A percentile compares a stretch with the other conserved stretches of the same genome.
Evolutionary conservation across 345 rosid species (phyloP).

Genomic region (Stellera chamaejasme): DNA sequence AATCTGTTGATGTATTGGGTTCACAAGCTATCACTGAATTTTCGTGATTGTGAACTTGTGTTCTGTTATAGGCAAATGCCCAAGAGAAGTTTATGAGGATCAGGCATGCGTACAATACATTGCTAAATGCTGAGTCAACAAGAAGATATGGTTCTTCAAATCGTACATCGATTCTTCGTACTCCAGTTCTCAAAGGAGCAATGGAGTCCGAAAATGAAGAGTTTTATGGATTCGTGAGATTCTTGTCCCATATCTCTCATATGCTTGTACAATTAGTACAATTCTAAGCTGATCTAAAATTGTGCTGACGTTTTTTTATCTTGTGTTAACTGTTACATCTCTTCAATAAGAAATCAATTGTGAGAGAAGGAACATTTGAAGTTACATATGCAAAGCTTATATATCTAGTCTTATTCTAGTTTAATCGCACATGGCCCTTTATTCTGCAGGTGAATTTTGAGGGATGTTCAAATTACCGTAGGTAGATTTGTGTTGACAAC

Average conservation of each 20-base stretch:
- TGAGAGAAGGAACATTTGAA: too few species aligned
- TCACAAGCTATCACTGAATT: too few species aligned
- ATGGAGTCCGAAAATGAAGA: constrained; percentile 41
- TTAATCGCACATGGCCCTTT: constrained; percentile 53
- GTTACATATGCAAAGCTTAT: too few species aligned
- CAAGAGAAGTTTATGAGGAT: constrained; percentile 48
- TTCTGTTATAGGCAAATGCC: constrained; percentile 33
- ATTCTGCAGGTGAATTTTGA: constrained; percentile 91
- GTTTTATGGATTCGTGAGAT: constrained; percentile 81
- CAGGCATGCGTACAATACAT: constrained; percentile 41
- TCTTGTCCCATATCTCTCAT: not conserved
- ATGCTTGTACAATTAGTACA: not conserved
- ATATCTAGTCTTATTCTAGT: constrained; percentile 16
- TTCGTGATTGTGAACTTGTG: too few species aligned
- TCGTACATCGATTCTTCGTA: constrained; percentile 53
- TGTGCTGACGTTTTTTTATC: not conserved
- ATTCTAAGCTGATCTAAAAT: not conserved
- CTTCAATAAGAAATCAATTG: too few species aligned
- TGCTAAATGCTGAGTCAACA: constrained; percentile 64
- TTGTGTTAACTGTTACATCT: not conserved
- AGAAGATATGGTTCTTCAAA: constrained; percentile 43
- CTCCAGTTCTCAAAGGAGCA: constrained; percentile 33
- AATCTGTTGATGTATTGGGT: too few species aligned
- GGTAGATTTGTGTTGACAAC: constrained; percentile 57
- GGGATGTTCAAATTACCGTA: constrained; percentile 78